Conservation (phyloP, 2,329 filamentous ascomycete species). For the Hymenoscyphus fructigenus region DNA sequence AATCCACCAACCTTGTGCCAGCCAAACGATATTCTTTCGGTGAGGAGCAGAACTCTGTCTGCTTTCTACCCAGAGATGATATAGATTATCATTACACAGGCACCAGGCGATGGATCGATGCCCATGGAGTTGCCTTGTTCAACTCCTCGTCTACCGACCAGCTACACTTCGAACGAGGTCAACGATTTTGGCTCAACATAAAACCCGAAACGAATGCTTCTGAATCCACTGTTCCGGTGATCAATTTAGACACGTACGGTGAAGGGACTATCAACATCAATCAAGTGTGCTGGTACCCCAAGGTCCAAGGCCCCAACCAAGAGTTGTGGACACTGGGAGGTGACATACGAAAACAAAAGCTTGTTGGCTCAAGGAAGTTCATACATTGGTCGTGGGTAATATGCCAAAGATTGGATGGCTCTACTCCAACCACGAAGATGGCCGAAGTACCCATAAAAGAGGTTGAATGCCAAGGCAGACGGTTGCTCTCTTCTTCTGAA, state of each 20-base stretch:
- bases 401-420: constrained; percentile 24
- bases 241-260: constrained; percentile 27
- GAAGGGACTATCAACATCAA: constrained; percentile 21
- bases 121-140: constrained; percentile 27
- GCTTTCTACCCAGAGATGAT: constrained; percentile 26
- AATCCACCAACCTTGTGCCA: constrained; percentile 17
- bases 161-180: constrained; percentile 21
- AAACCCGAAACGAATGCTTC: constrained; percentile 9
- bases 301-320: constrained; percentile 17
- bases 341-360: constrained; percentile 18
- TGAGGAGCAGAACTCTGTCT: constrained; percentile 25
- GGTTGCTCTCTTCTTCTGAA: constrained; percentile 10
- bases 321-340: constrained; percentile 30
- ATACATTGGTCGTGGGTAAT: constrained; percentile 24
- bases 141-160: constrained; percentile 14
- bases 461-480: constrained; percentile 7
- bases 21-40: constrained; percentile 22
- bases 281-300: constrained; percentile 30
- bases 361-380: constrained; percentile 14
- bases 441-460: constrained; percentile 20
- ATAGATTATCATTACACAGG: constrained; percentile 25
- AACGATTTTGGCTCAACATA: constrained; percentile 29
- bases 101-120: constrained; percentile 13
- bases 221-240: constrained; percentile 21
- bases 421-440: constrained; percentile 14